Evolutionary conservation across 2,329 filamentous ascomycete species (phyloP).

Genomic region (Beauveria scarabaeidicola): DNA sequence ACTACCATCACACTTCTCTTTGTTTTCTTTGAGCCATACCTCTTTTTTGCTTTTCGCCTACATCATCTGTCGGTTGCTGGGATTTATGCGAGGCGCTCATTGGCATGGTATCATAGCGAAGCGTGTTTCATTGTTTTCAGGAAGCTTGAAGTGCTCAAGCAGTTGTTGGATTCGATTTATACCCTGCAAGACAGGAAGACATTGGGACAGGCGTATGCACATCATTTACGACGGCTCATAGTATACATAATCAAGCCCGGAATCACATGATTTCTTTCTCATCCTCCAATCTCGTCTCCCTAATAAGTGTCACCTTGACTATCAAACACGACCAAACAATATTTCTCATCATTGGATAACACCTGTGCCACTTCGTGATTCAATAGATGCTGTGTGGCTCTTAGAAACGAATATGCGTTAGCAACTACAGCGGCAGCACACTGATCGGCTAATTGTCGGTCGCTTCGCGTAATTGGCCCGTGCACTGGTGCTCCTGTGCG

Average conservation of each 20-base stretch:
- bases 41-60: not conserved
- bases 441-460: constrained; percentile 1
- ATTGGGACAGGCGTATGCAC: not conserved
- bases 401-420: not conserved
- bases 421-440: not conserved
- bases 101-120: constrained; percentile 7
- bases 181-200: not conserved
- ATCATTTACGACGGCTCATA: not conserved
- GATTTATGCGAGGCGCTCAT: not conserved
- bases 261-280: not conserved
- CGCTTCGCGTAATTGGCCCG: not conserved
- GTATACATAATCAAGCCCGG: not conserved
- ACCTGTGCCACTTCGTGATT: not conserved
- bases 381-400: not conserved
- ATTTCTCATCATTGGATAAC: not conserved
- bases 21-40: not conserved
- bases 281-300: not conserved
- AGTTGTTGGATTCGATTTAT: not conserved
- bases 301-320: not conserved
- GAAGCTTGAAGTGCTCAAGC: constrained; percentile 5
- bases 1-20: not conserved
- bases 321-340: not conserved
- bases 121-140: not conserved
- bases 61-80: not conserved
- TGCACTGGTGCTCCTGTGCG: constrained; percentile 6